Base-by-base conservation (phyloP, 2,329 filamentous ascomycete genomes). In the Myrmaecium sp. region DNA sequence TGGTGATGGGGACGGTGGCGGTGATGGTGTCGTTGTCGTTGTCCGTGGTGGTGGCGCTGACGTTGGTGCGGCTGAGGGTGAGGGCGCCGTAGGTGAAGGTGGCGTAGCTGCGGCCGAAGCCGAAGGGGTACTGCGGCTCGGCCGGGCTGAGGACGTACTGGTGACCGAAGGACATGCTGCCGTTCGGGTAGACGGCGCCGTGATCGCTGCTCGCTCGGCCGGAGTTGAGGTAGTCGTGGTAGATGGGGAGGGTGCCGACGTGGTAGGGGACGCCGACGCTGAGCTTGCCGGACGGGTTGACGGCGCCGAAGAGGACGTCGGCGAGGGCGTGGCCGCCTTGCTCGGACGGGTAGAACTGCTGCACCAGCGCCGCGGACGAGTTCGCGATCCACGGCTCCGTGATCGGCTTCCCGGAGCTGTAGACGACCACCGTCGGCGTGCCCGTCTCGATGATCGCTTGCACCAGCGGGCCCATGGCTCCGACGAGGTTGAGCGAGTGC, bases 341-440 rank as follows among this genome's bases (percentile, higher is more conserved):
- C 39, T 79, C 73, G 0, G 69, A 73, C 5, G 73, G 72, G 39
- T 81, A 82, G 51, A 81, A 81, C 46, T 80, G 74, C 42, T 81
- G 75, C 0, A 81, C 54, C 0, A 82, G 60, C 0, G 72, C 74
- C 0, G 69, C 58, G 0, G 75, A 71, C 14, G 62, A 59, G 17
- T 65, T 57, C 0, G 69, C 70, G 42, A 81, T 74, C 76, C 75
- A 81, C 4, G 70, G 61, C 45, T 80, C 74, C 0, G 74, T 76
- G 31, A 82, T 54, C 3, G 76, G 76, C 43, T 80, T 82, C 23
- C 76, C 76, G 6, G 66, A 72, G 34, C 64, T 69, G 49, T 69
- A 73, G 8, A 79, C 68, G 4, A 79, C 69, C 17, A 79, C 52
- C 2, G 72, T 78, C 3, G 73, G 73, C 32, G 66, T 71, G 21